These are phyloP conservation scores for Eucommia ulmoides DNA, from an alignment of 257 asterid species.

Conservation along the genomic window DNA sequence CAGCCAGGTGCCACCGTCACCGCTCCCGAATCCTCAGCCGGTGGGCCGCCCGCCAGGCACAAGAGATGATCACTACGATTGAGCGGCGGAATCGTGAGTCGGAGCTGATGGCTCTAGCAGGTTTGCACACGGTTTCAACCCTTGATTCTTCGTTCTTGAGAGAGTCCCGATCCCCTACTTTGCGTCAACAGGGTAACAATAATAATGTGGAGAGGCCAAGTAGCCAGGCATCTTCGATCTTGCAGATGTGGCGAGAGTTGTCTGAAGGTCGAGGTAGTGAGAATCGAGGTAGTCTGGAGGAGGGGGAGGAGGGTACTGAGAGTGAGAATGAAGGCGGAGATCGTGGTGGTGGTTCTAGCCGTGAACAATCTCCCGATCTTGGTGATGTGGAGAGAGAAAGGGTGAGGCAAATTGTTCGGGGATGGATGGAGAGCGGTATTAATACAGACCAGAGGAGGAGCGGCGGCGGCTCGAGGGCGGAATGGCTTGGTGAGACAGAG, in stretches of 20 bases:
- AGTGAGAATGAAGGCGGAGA: conserved; percentile 46
- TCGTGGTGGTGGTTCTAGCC: conserved; percentile 47
- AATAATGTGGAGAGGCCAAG: conserved; percentile 73
- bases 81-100: conserved; percentile 89
- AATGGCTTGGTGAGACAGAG: conserved; percentile 91
- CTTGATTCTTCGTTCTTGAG: conserved; percentile 84
- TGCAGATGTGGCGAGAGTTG: conserved; percentile 94
- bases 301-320: conserved; percentile 46
- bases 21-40: conserved; percentile 73
- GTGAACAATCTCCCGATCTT: conserved; percentile 81
- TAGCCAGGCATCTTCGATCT: conserved; percentile 68
- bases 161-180: conserved; percentile 76
- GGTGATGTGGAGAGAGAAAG: conserved; percentile 89
- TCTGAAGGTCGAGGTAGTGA: conserved; percentile 48
- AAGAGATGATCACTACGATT: conserved; percentile 77
- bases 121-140: conserved; percentile 75
- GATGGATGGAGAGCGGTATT: conserved; percentile 95
- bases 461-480: conserved; percentile 58
- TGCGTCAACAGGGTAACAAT: conserved; percentile 60
- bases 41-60: conserved; percentile 89
- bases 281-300: conserved; percentile 46
- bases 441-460: conserved; percentile 47
- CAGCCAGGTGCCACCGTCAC: conserved; percentile 85
- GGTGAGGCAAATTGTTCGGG: conserved; percentile 91
- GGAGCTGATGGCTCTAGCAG: conserved; percentile 81